Evolutionary conservation across 129 eudicot genomes (phyloP).

Genomic region (Helianthus tuberosus): DNA sequence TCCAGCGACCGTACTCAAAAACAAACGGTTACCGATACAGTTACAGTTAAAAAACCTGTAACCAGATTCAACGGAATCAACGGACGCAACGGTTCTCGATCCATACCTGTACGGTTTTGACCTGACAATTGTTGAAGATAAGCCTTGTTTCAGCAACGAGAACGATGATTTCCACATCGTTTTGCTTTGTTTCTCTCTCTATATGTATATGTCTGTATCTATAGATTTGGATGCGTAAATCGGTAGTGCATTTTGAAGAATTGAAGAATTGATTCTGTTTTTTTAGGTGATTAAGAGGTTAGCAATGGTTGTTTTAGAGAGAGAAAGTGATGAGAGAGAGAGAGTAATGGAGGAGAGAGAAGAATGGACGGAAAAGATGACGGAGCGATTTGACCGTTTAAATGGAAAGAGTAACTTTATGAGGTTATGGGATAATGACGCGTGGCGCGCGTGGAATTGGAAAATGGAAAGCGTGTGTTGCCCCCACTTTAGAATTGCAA

Average conservation of each 20-base stretch:
- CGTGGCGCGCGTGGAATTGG: conserved; percentile 3
- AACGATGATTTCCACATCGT: conserved; percentile 62
- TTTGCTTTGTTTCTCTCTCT: background rate
- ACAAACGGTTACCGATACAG: conserved; percentile 11
- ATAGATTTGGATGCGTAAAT: background rate
- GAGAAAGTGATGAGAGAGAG: conserved; percentile 11
- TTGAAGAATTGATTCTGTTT: too few relatives aligned
- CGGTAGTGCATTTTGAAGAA: conserved; percentile 15
- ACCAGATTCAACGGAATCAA: background rate
- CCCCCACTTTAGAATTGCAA: too few relatives aligned
- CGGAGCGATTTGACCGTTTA: conserved; percentile 17
- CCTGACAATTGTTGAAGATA: conserved; percentile 29
- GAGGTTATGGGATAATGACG: conserved; percentile 3
- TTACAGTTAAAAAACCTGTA: background rate
- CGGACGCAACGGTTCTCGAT: background rate
- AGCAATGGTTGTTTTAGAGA: background rate
- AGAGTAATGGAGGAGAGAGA: conserved; percentile 6
- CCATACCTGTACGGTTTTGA: conserved; percentile 19
- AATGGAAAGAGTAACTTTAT: background rate
- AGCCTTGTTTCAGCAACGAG: conserved; percentile 37
- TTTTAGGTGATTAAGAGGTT: background rate
- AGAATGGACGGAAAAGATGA: conserved; percentile 2
- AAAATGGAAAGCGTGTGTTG: conserved; percentile 16
- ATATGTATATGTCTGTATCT: background rate
- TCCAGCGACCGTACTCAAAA: conserved; percentile 31